phyloP scores from a whole-genome alignment of 202 grass and related monocot species.

The Musa balbisiana region DNA sequence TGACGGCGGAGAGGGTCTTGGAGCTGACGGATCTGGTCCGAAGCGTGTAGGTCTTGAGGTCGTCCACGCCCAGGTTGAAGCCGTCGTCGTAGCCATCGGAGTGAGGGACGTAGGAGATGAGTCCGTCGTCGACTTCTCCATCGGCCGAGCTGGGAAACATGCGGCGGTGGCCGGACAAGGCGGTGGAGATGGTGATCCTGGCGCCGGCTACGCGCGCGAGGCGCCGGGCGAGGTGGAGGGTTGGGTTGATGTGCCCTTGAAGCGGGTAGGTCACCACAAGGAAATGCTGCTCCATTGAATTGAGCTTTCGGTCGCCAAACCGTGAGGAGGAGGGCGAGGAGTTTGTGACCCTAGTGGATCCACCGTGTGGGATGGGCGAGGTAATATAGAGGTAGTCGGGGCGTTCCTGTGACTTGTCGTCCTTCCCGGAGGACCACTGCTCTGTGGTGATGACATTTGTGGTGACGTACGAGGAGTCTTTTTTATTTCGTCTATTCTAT shows the following conservation, averaged over 20 bases:
- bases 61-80: background rate
- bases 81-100: slow-evolving; percentile 50
- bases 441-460: too few relatives aligned
- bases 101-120: slow-evolving; percentile 31
- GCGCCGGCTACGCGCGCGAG: slow-evolving; percentile 6
- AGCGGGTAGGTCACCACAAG: slow-evolving; percentile 25
- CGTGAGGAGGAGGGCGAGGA: too few relatives aligned
- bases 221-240: slow-evolving; percentile 25
- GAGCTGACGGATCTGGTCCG: background rate
- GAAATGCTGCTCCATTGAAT: slow-evolving; percentile 25
- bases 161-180: slow-evolving; percentile 31
- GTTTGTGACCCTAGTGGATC: too few relatives aligned
- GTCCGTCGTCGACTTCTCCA: slow-evolving; percentile 18
- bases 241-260: slow-evolving; percentile 44
- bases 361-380: too few relatives aligned
- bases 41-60: background rate
- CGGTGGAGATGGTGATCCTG: slow-evolving; percentile 33
- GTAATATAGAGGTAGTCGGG: too few relatives aligned
- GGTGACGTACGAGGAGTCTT: too few relatives aligned
- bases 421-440: too few relatives aligned
- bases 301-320: too few relatives aligned
- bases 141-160: slow-evolving; percentile 38
- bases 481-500: too few relatives aligned
- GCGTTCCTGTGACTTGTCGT: too few relatives aligned
- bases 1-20: slow-evolving; percentile 32